phyloP scores from a whole-genome alignment of 148 eudicot genomes.

The Bassia scoparia region DNA sequence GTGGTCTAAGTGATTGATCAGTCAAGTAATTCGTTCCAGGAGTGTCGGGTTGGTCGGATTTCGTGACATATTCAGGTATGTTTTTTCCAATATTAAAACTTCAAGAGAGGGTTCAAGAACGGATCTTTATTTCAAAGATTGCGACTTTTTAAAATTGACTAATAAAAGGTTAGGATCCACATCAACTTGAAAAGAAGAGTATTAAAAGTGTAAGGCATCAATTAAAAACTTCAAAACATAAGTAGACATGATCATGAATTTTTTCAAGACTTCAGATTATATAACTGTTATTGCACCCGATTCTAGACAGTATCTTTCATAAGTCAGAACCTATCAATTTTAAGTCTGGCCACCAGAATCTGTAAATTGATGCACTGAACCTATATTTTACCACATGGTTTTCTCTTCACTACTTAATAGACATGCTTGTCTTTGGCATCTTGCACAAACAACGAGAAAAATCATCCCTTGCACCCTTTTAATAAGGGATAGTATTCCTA shows the following conservation, averaged over 20 bases:
- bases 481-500: background rate
- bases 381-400: background rate
- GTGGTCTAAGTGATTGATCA: no score
- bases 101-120: no score
- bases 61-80: no score
- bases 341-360: no score
- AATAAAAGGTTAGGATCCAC: background rate
- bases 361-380: no score
- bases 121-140: no score
- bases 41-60: no score
- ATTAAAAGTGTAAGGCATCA: background rate
- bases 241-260: background rate
- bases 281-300: background rate
- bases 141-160: no score
- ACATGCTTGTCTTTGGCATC: background rate
- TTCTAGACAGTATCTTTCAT: background rate
- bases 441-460: background rate
- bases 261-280: background rate
- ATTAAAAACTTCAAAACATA: background rate
- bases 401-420: background rate
- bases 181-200: no score
- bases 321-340: background rate
- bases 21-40: no score
- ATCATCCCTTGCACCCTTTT: background rate
- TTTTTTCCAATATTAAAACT: no score